phyloP scores from a whole-genome alignment of 148 eudicot genomes.

The Polygonum aviculare region DNA sequence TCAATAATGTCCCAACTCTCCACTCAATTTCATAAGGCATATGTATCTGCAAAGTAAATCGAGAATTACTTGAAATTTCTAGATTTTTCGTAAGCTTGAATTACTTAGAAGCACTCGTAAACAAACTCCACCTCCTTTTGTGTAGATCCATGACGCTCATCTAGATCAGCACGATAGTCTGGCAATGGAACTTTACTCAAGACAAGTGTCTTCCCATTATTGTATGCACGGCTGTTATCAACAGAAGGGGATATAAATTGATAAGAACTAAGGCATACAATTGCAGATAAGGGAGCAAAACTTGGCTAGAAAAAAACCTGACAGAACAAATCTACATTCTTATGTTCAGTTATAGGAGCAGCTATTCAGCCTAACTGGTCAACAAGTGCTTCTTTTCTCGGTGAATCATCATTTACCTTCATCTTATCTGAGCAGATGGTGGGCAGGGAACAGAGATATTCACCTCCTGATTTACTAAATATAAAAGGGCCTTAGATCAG shows the following conservation, averaged over 20 bases:
- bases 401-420: background rate
- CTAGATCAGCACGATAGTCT: slow-evolving; percentile 88
- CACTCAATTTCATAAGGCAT: slow-evolving; percentile 77
- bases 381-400: background rate
- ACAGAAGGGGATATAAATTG: slow-evolving; percentile 29
- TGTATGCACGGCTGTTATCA: slow-evolving; percentile 92
- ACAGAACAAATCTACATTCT: background rate
- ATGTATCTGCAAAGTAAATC: slow-evolving; percentile 44
- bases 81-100: background rate
- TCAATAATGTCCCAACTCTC: slow-evolving; percentile 68
- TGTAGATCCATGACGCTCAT: slow-evolving; percentile 87
- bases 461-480: background rate
- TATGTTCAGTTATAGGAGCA: background rate
- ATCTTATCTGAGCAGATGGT: background rate
- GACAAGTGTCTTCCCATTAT: slow-evolving; percentile 88
- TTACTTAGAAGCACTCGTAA: background rate
- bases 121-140: slow-evolving; percentile 62
- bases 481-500: background rate
- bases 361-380: background rate
- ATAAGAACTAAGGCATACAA: slow-evolving; percentile 9
- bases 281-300: background rate
- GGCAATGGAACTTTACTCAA: slow-evolving; percentile 93
- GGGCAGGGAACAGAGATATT: background rate
- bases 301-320: background rate
- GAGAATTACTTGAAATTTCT: slow-evolving; percentile 8